Base-by-base conservation (phyloP, 176 grass and related monocot species). In the Eragrostis curvula region DNA sequence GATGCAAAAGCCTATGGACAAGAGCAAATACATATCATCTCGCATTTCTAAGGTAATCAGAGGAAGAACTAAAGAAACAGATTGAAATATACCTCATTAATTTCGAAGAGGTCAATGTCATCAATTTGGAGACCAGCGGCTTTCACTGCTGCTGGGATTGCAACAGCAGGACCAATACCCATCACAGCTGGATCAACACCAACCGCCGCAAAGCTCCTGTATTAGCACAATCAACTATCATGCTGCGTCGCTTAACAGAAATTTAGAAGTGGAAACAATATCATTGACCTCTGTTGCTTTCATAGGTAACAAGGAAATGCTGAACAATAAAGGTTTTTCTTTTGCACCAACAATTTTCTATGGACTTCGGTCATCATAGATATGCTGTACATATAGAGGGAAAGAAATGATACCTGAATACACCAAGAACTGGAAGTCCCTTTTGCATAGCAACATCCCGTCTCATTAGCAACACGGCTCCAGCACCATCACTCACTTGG, bases 161-260 rank as follows among this genome's bases (percentile, higher is more conserved):
- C 96, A 86, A 91, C 90, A 88, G 92, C 96, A 73, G 96, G 96
- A 52, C 96, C 92, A 85, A 98, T 89, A 67, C 96, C 96, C 96
- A 95, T 98, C 51, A 98, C 92, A 82, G 92, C 88, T 84, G 96
- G 96, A 88, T 98, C 92, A 28, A 98, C 96, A 78, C 96, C 96
- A 56, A 98, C 92, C 43, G 96, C 96, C 9, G 90, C 82, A 77
- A 98, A 98, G 70, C 92, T 93, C 92, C 92, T 98, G 45, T 24
- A 92, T 77, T 91, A 85, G 49, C 78, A 82, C 39, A 89, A 71
- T 81, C 5, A 53, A 45, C 24, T 70, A 29, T 45, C 59, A 57
- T 77, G 24, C 9, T 85, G 21, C 43, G 76, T 43, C 6, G 20
- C 66, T 46, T 49, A 75, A 75, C 60, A 84, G 20, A 84, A 43